Evolutionary conservation across 495 filamentous ascomycete species (phyloP).

Genomic region (Penicillium subrubescens): DNA sequence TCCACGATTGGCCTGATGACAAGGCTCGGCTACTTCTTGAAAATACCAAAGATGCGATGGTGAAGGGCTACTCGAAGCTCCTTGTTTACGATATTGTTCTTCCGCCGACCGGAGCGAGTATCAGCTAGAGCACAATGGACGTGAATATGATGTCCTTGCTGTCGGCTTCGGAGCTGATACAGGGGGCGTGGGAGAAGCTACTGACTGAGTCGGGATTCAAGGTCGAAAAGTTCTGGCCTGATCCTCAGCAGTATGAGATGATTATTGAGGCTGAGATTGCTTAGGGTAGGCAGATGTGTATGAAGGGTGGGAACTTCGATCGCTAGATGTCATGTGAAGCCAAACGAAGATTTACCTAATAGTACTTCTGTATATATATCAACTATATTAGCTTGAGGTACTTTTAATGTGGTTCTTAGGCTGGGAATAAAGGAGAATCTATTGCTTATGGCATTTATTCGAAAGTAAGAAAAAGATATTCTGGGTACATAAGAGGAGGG

Average conservation of each 20-base stretch:
- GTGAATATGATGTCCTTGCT: not conserved
- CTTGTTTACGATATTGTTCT: not conserved
- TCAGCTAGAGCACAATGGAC: not conserved
- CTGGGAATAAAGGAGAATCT: not conserved
- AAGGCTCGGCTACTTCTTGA: not conserved
- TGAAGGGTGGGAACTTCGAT: not conserved
- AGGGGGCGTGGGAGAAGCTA: not conserved
- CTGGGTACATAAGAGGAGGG: not conserved
- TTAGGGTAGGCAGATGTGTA: not conserved
- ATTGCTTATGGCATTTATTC: not conserved
- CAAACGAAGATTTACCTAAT: not conserved
- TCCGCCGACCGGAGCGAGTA: not conserved
- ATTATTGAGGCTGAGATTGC: not conserved
- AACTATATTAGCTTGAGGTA: not conserved
- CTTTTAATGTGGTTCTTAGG: too few species aligned
- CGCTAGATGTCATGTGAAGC: not conserved
- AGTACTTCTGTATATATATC: too few species aligned
- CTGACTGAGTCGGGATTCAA: not conserved
- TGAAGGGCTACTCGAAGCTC: not conserved
- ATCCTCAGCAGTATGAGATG: not conserved
- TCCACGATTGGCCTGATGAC: not conserved
- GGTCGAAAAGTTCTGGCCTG: not conserved
- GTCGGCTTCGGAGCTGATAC: not conserved
- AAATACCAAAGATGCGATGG: not conserved
- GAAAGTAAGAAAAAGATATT: not conserved